phyloP scores from a whole-genome alignment of 495 filamentous ascomycete species.

The Trichoderma erinaceum region DNA sequence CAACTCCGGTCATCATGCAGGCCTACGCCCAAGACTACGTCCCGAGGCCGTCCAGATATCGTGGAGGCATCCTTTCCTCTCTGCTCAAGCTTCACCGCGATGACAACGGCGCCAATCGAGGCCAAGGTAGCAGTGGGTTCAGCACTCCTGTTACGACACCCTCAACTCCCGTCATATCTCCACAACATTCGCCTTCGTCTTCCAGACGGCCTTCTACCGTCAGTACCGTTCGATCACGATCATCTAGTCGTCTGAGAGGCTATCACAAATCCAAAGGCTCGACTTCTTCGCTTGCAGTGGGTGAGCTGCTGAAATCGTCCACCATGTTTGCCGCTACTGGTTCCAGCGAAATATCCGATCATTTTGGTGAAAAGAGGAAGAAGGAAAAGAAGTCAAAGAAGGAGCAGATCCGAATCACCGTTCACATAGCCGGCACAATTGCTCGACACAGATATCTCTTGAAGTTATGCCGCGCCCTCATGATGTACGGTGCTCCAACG shows the following conservation, averaged over 20 bases:
- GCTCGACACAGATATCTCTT: conserved; percentile 77
- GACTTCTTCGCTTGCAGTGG: conserved; percentile 41
- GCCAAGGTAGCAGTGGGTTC: conserved; percentile 26
- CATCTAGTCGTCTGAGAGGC: conserved; percentile 9
- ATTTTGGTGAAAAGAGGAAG: conserved; percentile 32
- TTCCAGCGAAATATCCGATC: conserved; percentile 25
- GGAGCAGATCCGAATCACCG: conserved; percentile 63
- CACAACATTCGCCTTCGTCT: conserved; percentile 48
- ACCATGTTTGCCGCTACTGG: conserved; percentile 34
- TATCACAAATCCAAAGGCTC: conserved; percentile 14
- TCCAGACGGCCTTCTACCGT: conserved; percentile 55
- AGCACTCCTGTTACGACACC: conserved; percentile 26
- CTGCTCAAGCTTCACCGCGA: conserved; percentile 69
- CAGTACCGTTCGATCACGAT: conserved; percentile 26
- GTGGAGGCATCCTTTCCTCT: conserved; percentile 68
- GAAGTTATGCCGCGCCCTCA: conserved; percentile 78
- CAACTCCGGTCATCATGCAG: conserved; percentile 30
- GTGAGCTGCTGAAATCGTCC: conserved; percentile 54
- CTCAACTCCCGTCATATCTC: conserved; percentile 31
- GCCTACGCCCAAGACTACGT: conserved; percentile 53
- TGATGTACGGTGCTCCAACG: conserved; percentile 76
- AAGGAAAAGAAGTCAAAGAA: conserved; percentile 22
- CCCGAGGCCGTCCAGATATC: conserved; percentile 62
- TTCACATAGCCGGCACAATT: conserved; percentile 81
- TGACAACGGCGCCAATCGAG: conserved; percentile 17